Conservation (phyloP, 1,139 yeast species). For the Lodderomyces jiufengensis region DNA sequence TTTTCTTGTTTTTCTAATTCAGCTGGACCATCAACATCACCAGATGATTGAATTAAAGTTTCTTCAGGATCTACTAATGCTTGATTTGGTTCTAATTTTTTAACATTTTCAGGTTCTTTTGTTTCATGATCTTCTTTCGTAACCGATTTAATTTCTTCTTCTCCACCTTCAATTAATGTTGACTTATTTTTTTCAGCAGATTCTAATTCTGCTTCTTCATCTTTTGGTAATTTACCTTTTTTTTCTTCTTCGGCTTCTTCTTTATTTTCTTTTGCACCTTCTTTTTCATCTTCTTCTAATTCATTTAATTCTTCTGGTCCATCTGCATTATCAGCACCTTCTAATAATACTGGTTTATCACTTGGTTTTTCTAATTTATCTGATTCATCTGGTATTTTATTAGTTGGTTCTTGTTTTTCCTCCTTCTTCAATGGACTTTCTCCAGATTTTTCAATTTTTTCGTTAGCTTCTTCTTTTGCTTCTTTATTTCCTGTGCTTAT, state of each 20-base stretch:
- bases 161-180: conserved; percentile 4
- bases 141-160: background rate
- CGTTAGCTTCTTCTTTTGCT: conserved; percentile 6
- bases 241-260: conserved; percentile 8
- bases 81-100: background rate
- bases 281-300: conserved; percentile 5
- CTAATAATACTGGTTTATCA: conserved; percentile 1
- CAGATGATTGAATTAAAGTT: background rate
- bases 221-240: conserved; percentile 6
- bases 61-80: background rate
- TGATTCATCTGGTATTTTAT: background rate
- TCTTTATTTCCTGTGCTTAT: conserved; percentile 4
- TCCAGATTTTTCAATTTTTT: conserved; percentile 4
- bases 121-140: conserved; percentile 9
- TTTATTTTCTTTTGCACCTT: conserved; percentile 5
- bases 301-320: conserved; percentile 7
- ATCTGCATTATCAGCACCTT: conserved; percentile 3
- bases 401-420: background rate
- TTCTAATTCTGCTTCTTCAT: conserved; percentile 11
- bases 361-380: background rate
- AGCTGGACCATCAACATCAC: conserved; percentile 5
- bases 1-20: conserved; percentile 5
- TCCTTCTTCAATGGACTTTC: conserved; percentile 4
- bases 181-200: conserved; percentile 6
- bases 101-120: conserved; percentile 8